These are phyloP conservation scores for Mycena haematopus DNA, from an alignment of 768 basidiomycete species.

Conservation along the genomic window DNA sequence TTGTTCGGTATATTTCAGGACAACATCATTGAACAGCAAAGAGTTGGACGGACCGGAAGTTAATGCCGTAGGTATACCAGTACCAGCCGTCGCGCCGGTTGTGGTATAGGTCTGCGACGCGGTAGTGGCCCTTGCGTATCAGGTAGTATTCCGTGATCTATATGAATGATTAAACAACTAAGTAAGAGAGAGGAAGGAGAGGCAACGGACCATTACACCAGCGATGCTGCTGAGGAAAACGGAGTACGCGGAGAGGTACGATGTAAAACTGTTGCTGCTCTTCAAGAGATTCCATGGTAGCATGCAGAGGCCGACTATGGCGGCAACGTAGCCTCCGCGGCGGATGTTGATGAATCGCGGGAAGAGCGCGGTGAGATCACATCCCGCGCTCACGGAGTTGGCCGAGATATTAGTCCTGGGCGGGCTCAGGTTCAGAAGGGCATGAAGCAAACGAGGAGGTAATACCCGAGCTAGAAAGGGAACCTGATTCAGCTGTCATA, in stretches of 20 bases:
- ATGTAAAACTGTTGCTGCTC: conserved; percentile 76
- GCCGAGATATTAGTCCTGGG: conserved; percentile 79
- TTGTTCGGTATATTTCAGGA: conserved; percentile 30
- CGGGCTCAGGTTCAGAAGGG: conserved; percentile 8
- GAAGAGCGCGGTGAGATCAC: conserved; percentile 79
- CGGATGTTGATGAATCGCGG: conserved; percentile 87
- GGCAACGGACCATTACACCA: conserved; percentile 69
- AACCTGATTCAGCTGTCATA: background rate
- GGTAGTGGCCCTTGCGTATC: conserved; percentile 71
- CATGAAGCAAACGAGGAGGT: background rate
- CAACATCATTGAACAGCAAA: background rate
- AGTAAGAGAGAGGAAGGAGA: background rate
- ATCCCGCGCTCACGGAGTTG: conserved; percentile 84
- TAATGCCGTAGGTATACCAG: conserved; percentile 75
- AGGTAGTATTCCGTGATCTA: conserved; percentile 84
- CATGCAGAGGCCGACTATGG: conserved; percentile 76
- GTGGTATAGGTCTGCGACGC: conserved; percentile 74
- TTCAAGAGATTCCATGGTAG: conserved; percentile 81
- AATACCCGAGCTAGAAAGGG: conserved; percentile 29
- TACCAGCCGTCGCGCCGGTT: conserved; percentile 68
- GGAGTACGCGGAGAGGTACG: conserved; percentile 82
- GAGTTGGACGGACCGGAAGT: conserved; percentile 59
- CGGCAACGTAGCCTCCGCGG: conserved; percentile 84
- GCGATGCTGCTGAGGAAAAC: conserved; percentile 84
- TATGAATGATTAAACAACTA: background rate